Evolutionary conservation across 2,329 filamentous ascomycete species (phyloP), one percentile per base, ranked within the genome.

Genomic region (Davidsoniella eucalypti): DNA sequence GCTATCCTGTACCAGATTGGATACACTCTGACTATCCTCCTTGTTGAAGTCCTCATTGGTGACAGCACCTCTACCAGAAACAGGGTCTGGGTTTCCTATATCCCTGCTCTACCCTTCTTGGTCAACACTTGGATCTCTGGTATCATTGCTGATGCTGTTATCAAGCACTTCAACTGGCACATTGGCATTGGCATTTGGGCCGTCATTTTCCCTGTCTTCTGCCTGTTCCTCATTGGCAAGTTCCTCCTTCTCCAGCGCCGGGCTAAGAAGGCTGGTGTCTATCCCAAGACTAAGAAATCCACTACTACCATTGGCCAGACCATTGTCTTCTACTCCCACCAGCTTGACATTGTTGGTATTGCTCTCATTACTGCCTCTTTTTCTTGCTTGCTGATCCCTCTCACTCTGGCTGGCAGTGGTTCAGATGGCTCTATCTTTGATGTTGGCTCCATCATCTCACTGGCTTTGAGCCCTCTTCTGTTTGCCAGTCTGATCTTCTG

Each of bases 61-160:
- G 79, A 83, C 56, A 68, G 77, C 25, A 80, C 78, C 2, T 81
- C 78, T 1, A 72, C 76, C 5, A 71, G 76, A 14, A 69, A 75
- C 8, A 76, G 79, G 57, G 65, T 82, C 8, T 65, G 82, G 56
- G 81, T 80, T 65, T 78, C 73, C 44, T 82, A 78, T 57, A 67
- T 82, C 52, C 76, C 76, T 1, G 71, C 73, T 2, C 57, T 68
- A 4, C 75, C 76, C 1, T 80, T 77, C 61, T 64, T 80, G 56
- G 72, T 78, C 61, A 80, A 80, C 62, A 76, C 77, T 1, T 82
- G 78, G 78, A 69, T 80, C 5, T 73, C 71, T 54, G 78, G 77
- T 21, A 66, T 79, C 56, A 61, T 82, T 42, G 66, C 72, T 3
- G 53, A 58, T 21, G 21, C 21, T 21, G 21, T 21, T 21, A 21